Base-by-base conservation (phyloP, 306 rosid species). In the Acmispon strigosus region DNA sequence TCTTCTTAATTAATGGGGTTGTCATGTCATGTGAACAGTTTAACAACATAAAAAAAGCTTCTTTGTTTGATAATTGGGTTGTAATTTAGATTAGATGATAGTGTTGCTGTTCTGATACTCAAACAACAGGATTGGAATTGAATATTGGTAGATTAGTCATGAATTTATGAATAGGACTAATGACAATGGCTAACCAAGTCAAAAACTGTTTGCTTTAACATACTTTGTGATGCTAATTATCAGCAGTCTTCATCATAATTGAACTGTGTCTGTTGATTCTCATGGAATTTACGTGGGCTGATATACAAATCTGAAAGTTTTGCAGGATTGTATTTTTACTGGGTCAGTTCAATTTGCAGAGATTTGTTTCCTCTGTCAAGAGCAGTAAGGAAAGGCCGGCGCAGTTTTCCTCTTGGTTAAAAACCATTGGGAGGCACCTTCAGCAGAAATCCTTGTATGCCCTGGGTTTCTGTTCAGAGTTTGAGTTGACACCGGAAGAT, bases 301-400 rank as follows among this genome's bases (percentile, higher is more conserved):
- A 80, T 79, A 60, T 75, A 65, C 22, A 51, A 66, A 45, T 58
- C 62, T 68, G 74, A 59, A 70, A 81, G 83, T 63, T 81, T 65
- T 84, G 90, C 91, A 92, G 98, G 92, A 51, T 82, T 48, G 79
- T 65, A 24, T 71, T 83, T 58, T 62, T 90, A 36, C 78, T 93
- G 62, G 98, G 94, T 47, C 97, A 90, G 84, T 93, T 93, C 90
- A 83, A 90, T 83, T 70, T 90, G 79, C 94, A 93, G 83, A 90
- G 79, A 80, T 88, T 90, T 45, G 16, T 84, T 18, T 81, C 94
- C 13, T 80, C 87, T 16, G 78, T 90, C 39, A 78, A 73, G 57
- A 58, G 64, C 16, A 80, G 85, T 43, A 84, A 74, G 54, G 84
- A 84, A 75, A 62, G 22, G 9, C 80, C 65, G 9, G 62, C 57